phyloP scores from a whole-genome alignment of 495 filamentous ascomycete genomes.

The Pyrenopolyporus hunteri region DNA sequence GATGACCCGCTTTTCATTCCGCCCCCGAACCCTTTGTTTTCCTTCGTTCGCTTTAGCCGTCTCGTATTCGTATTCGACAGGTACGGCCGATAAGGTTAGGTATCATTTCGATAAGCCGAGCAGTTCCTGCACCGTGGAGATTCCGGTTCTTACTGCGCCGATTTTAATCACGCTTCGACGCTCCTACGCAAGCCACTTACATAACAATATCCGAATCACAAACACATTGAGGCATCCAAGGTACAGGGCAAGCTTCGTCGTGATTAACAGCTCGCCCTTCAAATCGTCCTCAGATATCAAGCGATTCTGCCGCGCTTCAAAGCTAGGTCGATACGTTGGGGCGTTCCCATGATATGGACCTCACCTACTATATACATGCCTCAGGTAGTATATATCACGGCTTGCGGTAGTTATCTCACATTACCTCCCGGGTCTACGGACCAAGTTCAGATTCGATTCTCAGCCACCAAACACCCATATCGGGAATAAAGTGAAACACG shows the following conservation, averaged over 20 bases:
- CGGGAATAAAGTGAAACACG: too few relatives aligned
- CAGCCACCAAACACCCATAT: too few relatives aligned
- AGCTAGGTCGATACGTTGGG: neutral
- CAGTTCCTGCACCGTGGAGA: too few relatives aligned
- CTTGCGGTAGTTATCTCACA: conserved; percentile 16
- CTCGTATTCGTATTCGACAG: conserved; percentile 35
- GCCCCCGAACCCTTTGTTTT: neutral
- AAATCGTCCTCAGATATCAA: conserved; percentile 4
- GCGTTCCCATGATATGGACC: neutral
- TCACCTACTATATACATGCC: too few relatives aligned
- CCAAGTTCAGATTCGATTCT: neutral
- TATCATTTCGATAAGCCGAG: neutral
- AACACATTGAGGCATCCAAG: conserved; percentile 3
- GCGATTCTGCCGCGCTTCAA: conserved; percentile 1
- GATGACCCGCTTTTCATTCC: conserved; percentile 29
- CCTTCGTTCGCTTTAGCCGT: neutral
- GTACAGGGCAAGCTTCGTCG: conserved; percentile 6
- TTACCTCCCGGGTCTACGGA: neutral
- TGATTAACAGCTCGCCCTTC: conserved; percentile 18
- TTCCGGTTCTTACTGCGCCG: neutral
- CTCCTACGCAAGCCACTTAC: neutral
- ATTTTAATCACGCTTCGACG: neutral
- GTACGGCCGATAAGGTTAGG: too few relatives aligned
- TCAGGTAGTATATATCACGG: too few relatives aligned
- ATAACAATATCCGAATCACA: neutral